phyloP scores from a whole-genome alignment of 345 rosid genomes.

The Bruguiera parviflora region DNA sequence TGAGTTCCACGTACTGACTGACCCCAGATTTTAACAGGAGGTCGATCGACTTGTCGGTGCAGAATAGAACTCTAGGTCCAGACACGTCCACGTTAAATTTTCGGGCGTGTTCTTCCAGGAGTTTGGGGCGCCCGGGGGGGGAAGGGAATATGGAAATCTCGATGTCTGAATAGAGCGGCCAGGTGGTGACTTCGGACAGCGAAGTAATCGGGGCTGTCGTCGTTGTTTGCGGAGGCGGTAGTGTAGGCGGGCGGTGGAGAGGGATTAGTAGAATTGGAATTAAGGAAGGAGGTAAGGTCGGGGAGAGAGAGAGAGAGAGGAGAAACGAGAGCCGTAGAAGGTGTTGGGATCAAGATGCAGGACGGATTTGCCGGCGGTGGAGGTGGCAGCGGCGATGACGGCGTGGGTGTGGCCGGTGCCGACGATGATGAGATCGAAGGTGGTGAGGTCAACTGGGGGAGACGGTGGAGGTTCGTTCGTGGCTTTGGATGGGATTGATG shows the following conservation, averaged over 20 bases:
- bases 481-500: not conserved
- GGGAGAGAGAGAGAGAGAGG: slow-evolving; percentile 54
- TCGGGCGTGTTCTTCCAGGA: slow-evolving; percentile 38
- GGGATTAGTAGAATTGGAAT: slow-evolving; percentile 35
- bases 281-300: slow-evolving; percentile 62
- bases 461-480: slow-evolving; percentile 51
- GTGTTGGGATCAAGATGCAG: slow-evolving; percentile 88
- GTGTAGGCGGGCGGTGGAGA: slow-evolving; percentile 2
- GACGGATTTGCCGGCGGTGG: slow-evolving; percentile 60
- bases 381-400: slow-evolving; percentile 64
- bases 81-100: slow-evolving; percentile 58
- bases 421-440: slow-evolving; percentile 57
- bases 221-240: not conserved
- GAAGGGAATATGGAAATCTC: slow-evolving; percentile 49
- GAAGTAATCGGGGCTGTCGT: slow-evolving; percentile 16
- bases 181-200: slow-evolving; percentile 25
- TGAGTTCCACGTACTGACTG: slow-evolving; percentile 61
- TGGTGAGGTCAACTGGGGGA: slow-evolving; percentile 68
- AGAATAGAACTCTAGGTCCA: slow-evolving; percentile 70
- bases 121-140: slow-evolving; percentile 21
- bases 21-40: slow-evolving; percentile 53
- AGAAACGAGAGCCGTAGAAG: slow-evolving; percentile 80
- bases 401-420: slow-evolving; percentile 83
- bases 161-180: slow-evolving; percentile 55
- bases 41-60: slow-evolving; percentile 61